phyloP scores from a whole-genome alignment of 345 rosid species.

The Punica granatum region DNA sequence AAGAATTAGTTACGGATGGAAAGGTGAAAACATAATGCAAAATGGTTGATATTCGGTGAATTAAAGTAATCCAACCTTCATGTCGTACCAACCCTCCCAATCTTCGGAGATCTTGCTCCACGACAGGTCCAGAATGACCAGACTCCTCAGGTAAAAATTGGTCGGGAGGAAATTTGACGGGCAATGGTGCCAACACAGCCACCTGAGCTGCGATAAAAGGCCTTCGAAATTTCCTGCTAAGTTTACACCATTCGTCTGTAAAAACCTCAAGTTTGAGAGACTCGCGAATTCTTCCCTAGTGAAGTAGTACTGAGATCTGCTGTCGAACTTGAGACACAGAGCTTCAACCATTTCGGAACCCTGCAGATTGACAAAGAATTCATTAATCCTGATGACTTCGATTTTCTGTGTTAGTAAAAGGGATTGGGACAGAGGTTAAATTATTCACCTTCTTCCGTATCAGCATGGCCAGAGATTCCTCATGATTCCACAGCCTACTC shows the following conservation, averaged over 20 bases:
- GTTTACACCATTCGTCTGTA: conserved; percentile 15
- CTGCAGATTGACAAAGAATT: conserved; percentile 2
- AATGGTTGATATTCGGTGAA: background rate
- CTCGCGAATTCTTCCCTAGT: conserved; percentile 11
- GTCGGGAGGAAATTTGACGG: conserved; percentile 18
- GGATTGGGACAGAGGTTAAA: background rate
- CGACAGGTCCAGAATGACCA: conserved; percentile 17
- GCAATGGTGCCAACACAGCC: conserved; percentile 22
- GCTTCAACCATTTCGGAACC: conserved; percentile 16
- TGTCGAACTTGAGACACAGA: conserved; percentile 18
- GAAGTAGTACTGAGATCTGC: conserved; percentile 17
- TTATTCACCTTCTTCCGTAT: conserved; percentile 10
- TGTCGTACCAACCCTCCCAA: conserved; percentile 19
- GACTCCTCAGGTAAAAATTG: conserved; percentile 7
- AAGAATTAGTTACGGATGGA: background rate
- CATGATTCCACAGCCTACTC: conserved; percentile 17
- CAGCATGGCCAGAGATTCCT: conserved; percentile 12
- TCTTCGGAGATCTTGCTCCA: conserved; percentile 17
- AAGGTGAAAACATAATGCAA: background rate
- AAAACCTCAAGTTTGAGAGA: conserved; percentile 18
- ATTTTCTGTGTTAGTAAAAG: no score
- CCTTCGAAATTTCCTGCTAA: conserved; percentile 13
- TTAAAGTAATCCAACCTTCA: conserved; percentile 2
- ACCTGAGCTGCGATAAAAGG: conserved; percentile 15
- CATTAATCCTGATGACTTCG: background rate